Evolutionary conservation across 257 asterid species (phyloP), one percentile per base, ranked within the genome.

Genomic region (Rehmannia glutinosa): DNA sequence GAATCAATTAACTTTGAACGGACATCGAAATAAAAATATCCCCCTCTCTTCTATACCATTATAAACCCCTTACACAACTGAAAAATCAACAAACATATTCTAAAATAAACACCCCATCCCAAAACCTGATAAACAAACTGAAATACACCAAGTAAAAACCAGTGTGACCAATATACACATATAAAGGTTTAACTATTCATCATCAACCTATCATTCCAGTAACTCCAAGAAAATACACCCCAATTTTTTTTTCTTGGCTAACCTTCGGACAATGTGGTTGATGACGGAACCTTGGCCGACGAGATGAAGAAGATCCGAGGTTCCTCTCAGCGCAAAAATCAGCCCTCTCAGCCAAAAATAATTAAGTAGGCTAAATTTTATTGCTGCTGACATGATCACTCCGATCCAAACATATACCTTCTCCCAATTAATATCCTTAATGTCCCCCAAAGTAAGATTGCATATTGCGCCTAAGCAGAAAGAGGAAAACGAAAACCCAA

Each of bases 351-450:
- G 57, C 59, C 73, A 72, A 83, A 83, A 74, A 64, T 51, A 46
- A n/a, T n/a, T n/a, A n/a, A 52, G 68, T 64, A 45, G 84, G 86
- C 77, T 57, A 77, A 61, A 28, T 20, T 23, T 19, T 33, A 36
- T 77, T 84, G 90, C 90, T 27, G 84, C 95, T 69, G 86, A 82
- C 87, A 87, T 82, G 95, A 87, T 79, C 86, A 11, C 92, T 76
- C 91, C 68, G 86, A 87, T 87, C 97, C 94, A 78, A 77, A 57
- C 69, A 69, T 7, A 51, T n/a, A 9, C 4, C 75, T 45, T 46
- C 42, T 39, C 81, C n/a, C 12, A 38, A 38, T 38, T 38, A 38
- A 9, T n/a, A 8, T 13, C 15, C n/a, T 42, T 17, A 0, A 38
- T n/a, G 3, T 17, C n/a, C 10, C 47, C 47, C 47, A 41, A 39